Evolutionary conservation across 805 yeast genomes (phyloP).

Genomic region (Candida anglica): DNA sequence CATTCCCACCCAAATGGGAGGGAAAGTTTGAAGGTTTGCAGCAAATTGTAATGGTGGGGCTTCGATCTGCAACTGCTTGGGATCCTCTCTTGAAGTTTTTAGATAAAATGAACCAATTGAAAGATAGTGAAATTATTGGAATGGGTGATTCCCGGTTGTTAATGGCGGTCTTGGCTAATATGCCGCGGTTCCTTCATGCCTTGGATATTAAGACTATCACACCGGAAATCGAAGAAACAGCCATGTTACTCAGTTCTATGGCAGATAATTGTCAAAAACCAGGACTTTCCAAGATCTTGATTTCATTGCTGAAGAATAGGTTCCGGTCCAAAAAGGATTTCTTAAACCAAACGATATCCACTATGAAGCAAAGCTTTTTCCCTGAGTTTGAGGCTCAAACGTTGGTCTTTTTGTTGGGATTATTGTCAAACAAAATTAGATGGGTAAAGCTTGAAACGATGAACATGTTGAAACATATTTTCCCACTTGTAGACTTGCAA

Average conservation of each 20-base stretch:
- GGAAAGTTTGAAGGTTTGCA: slow-evolving; percentile 90
- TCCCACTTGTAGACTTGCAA: slow-evolving; percentile 74
- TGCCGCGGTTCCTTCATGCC: slow-evolving; percentile 84
- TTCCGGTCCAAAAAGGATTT: slow-evolving; percentile 92
- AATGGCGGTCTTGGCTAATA: slow-evolving; percentile 67
- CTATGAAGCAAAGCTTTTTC: slow-evolving; percentile 65
- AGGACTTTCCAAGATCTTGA: slow-evolving; percentile 65
- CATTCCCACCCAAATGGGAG: slow-evolving; percentile 95
- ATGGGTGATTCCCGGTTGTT: slow-evolving; percentile 65
- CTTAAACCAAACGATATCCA: slow-evolving; percentile 70
- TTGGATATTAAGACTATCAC: slow-evolving; percentile 51
- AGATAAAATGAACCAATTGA: slow-evolving; percentile 63
- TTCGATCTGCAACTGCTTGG: slow-evolving; percentile 76
- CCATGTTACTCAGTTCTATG: slow-evolving; percentile 53
- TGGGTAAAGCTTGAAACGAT: slow-evolving; percentile 84
- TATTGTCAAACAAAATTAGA: slow-evolving; percentile 66
- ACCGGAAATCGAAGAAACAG: slow-evolving; percentile 46
- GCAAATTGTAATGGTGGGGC: slow-evolving; percentile 71
- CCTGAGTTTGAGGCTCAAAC: slow-evolving; percentile 72
- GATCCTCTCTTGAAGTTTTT: slow-evolving; percentile 72
- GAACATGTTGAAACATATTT: slow-evolving; percentile 65
- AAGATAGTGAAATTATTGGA: slow-evolving; percentile 75
- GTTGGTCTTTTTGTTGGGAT: slow-evolving; percentile 71
- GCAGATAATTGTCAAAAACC: slow-evolving; percentile 55
- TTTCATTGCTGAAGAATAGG: slow-evolving; percentile 70